Evolutionary conservation across 169 alveolate genomes (phyloP).

Genomic region (Plasmodium gallinaceum): DNA sequence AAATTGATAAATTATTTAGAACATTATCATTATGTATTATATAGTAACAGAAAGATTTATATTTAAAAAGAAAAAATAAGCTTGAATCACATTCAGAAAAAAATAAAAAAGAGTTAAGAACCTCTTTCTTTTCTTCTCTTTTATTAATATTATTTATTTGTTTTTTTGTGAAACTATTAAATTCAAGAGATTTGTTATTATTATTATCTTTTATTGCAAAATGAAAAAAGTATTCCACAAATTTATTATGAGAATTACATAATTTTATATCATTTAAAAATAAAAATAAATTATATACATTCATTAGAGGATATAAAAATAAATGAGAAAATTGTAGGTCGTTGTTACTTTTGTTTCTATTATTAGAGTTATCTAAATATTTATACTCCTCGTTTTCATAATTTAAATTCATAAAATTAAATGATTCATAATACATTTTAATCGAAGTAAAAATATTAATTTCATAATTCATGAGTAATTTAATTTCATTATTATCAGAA

Average conservation of each 20-base stretch:
- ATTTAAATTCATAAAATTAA: slow-evolving; percentile 53
- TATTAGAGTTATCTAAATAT: not conserved
- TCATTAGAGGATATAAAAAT: slow-evolving; percentile 49
- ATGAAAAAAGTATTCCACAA: slow-evolving; percentile 51
- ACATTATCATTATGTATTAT: slow-evolving; percentile 43
- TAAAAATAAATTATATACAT: slow-evolving; percentile 50
- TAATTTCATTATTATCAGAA: slow-evolving; percentile 48
- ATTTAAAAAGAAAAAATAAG: slow-evolving; percentile 35
- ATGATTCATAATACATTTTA: slow-evolving; percentile 68
- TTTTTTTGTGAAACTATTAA: not conserved
- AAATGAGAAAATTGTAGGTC: slow-evolving; percentile 58
- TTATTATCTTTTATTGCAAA: slow-evolving; percentile 27
- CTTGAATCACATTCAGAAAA: slow-evolving; percentile 63
- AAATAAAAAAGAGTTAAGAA: slow-evolving; percentile 24
- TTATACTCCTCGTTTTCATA: slow-evolving; percentile 3
- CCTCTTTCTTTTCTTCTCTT: not conserved
- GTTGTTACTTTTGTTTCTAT: not conserved
- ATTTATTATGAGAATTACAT: slow-evolving; percentile 44
- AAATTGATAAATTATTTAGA: slow-evolving; percentile 10
- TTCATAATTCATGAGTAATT: slow-evolving; percentile 63
- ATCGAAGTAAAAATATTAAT: slow-evolving; percentile 64
- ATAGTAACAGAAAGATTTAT: slow-evolving; percentile 56
- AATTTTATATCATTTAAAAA: slow-evolving; percentile 45
- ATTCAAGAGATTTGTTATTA: not conserved
- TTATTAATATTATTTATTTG: not conserved